Evolutionary conservation across 257 asterid species (phyloP).

Genomic region (Nicotiana tomentosiformis): DNA sequence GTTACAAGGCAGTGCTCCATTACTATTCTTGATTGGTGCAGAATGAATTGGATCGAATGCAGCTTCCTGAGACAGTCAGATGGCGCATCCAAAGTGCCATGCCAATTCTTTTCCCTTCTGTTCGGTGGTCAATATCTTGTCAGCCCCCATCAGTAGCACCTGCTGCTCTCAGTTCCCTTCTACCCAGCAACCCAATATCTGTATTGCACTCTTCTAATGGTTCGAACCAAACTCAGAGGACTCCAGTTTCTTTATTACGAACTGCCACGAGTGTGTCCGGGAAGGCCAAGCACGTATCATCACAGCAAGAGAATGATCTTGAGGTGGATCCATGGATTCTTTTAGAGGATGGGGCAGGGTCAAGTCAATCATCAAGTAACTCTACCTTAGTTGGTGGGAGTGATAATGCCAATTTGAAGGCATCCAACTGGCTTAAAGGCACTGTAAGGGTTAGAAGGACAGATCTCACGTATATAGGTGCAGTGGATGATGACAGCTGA

Average conservation of each 20-base stretch:
- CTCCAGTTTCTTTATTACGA: conserved; percentile 45
- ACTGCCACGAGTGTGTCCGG: conserved; percentile 34
- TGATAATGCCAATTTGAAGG: conserved; percentile 65
- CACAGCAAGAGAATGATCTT: conserved; percentile 45
- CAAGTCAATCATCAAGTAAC: conserved; percentile 50
- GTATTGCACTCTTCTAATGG: conserved; percentile 31
- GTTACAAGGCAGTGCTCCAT: neutral
- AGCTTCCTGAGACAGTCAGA: conserved; percentile 68
- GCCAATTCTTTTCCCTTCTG: conserved; percentile 59
- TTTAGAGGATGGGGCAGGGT: conserved; percentile 90
- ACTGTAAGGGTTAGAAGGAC: conserved; percentile 78
- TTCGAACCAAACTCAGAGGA: conserved; percentile 43
- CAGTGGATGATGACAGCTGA: conserved; percentile 91
- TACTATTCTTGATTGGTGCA: conserved; percentile 30
- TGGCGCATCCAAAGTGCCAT: conserved; percentile 90
- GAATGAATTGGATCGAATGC: conserved; percentile 87
- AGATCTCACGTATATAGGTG: conserved; percentile 77
- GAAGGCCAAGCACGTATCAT: conserved; percentile 35
- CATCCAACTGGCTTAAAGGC: conserved; percentile 70
- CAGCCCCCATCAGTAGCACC: conserved; percentile 69
- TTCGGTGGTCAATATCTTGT: conserved; percentile 54
- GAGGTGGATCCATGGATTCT: conserved; percentile 83
- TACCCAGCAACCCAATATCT: conserved; percentile 55
- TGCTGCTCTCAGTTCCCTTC: conserved; percentile 60
- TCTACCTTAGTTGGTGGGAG: conserved; percentile 41